Percentiles rank a stretch among this genome's conserved stretches.
phyloP scores from a whole-genome alignment of 768 basidiomycete genomes.

The Suillus brevipes region DNA sequence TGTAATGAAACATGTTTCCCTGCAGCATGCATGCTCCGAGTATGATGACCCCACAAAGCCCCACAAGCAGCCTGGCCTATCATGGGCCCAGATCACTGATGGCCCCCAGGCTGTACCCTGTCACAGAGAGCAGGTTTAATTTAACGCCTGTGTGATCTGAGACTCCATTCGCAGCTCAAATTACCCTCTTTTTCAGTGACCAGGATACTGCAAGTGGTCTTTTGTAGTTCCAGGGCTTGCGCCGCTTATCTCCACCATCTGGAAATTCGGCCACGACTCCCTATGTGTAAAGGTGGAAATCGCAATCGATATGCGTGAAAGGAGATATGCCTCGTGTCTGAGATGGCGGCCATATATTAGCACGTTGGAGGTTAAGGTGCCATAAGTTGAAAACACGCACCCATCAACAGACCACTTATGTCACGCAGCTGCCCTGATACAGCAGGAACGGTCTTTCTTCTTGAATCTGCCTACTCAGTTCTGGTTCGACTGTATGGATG shows the following conservation, averaged over 20 bases:
- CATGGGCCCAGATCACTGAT: too few relatives aligned
- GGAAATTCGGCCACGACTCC: background rate
- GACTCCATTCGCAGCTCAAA: background rate
- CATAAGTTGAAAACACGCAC: background rate
- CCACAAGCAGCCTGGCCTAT: background rate
- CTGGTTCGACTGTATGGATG: background rate
- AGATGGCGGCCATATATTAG: background rate
- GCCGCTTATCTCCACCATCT: background rate
- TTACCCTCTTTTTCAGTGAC: background rate
- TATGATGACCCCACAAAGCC: background rate
- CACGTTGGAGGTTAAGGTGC: background rate
- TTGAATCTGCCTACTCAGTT: background rate
- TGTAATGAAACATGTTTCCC: too few relatives aligned
- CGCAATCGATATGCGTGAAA: background rate
- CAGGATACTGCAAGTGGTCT: background rate
- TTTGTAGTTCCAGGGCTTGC: background rate
- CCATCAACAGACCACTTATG: background rate
- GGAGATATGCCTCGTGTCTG: background rate
- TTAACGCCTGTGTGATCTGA: background rate
- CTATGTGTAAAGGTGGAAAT: background rate
- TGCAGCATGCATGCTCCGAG: too few relatives aligned
- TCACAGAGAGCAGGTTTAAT: background rate
- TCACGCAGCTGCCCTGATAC: background rate
- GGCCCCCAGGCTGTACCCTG: background rate
- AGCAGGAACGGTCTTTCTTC: background rate